A percentile compares a stretch with the other conserved stretches of the same genome.
Evolutionary conservation across 768 basidiomycete genomes (phyloP).

Genomic region (Russula compacta): DNA sequence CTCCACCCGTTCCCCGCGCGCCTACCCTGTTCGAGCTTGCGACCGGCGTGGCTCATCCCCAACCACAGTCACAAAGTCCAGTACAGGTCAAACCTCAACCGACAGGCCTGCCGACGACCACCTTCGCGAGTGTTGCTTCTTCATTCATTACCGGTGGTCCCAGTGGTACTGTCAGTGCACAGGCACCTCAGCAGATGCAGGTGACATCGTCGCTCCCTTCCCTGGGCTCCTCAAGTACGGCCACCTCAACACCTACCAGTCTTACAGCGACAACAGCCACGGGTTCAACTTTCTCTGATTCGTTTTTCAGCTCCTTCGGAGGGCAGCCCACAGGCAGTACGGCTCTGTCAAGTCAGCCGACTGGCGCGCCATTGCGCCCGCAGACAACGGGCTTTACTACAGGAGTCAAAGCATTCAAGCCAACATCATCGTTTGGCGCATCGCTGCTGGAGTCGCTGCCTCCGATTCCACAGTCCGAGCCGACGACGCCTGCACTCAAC

Average conservation of each 20-base stretch:
- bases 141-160: slow-evolving; percentile 50
- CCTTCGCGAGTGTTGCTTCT: slow-evolving; percentile 64
- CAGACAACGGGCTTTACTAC: slow-evolving; percentile 41
- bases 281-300: slow-evolving; percentile 39
- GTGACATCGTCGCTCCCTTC: slow-evolving; percentile 20
- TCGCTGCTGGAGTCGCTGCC: slow-evolving; percentile 46
- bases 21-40: slow-evolving; percentile 79
- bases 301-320: slow-evolving; percentile 39
- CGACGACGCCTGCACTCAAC: slow-evolving; percentile 34
- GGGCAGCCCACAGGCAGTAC: slow-evolving; percentile 45
- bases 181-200: slow-evolving; percentile 10
- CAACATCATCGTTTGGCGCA: slow-evolving; percentile 44
- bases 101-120: slow-evolving; percentile 20
- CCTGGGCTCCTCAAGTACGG: background rate
- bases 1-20: slow-evolving; percentile 59
- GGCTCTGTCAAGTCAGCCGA: slow-evolving; percentile 24
- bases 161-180: slow-evolving; percentile 26
- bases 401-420: slow-evolving; percentile 48
- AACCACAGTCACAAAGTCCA: background rate
- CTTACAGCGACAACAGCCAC: slow-evolving; percentile 30
- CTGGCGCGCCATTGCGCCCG: slow-evolving; percentile 23
- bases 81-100: slow-evolving; percentile 16
- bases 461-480: slow-evolving; percentile 52
- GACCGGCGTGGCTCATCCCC: slow-evolving; percentile 32
- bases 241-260: slow-evolving; percentile 1